Percentiles rank a stretch among this genome's conserved stretches.
These are phyloP conservation scores for Dactylellina leptospora DNA, from an alignment of 2,329 filamentous ascomycete genomes.

Conservation along the genomic window DNA sequence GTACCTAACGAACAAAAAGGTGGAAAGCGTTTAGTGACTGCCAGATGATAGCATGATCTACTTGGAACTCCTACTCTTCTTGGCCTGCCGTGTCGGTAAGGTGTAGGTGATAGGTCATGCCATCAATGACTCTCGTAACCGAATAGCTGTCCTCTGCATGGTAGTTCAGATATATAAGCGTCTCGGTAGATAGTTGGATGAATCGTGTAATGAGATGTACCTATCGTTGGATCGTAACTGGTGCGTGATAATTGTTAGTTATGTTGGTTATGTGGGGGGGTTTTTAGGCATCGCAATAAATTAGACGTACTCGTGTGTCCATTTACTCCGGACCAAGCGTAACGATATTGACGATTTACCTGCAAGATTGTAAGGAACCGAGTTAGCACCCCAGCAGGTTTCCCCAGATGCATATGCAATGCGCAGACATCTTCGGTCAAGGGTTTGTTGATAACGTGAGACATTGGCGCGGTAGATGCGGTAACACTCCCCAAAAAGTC, in stretches of 20 bases:
- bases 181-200: too few relatives aligned
- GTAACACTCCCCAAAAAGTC: conserved; percentile 44
- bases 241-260: not conserved
- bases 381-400: conserved; percentile 8
- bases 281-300: too few relatives aligned
- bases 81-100: conserved; percentile 77
- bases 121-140: conserved; percentile 81
- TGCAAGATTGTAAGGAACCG: conserved; percentile 55
- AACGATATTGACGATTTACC: conserved; percentile 87
- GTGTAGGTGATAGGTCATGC: conserved; percentile 77
- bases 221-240: conserved; percentile 51
- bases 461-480: conserved; percentile 36
- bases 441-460: conserved; percentile 24
- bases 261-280: conserved; percentile 58
- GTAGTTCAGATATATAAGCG: conserved; percentile 20
- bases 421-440: conserved; percentile 11
- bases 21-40: too few relatives aligned
- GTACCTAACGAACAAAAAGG: conserved; percentile 68
- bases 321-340: conserved; percentile 80
- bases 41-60: too few relatives aligned
- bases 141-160: conserved; percentile 80
- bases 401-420: conserved; percentile 2
- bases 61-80: conserved; percentile 70
- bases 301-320: conserved; percentile 83
- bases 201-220: too few relatives aligned